These are phyloP conservation scores for Adansonia gregorii DNA, from an alignment of 441 rosid genomes.

Conservation along the genomic window DNA sequence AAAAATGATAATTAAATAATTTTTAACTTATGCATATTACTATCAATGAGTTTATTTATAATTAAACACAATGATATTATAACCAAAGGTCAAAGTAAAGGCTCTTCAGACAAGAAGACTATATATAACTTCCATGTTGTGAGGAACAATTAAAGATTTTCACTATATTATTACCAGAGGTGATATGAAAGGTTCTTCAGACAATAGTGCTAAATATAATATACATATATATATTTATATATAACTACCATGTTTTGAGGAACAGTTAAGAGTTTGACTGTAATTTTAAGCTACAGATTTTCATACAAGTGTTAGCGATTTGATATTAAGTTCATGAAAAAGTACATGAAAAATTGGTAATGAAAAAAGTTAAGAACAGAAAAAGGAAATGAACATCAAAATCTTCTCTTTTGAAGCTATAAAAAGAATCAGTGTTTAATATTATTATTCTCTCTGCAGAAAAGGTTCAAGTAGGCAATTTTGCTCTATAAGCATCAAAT, in stretches of 20 bases:
- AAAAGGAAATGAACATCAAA: background rate
- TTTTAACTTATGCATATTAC: too few relatives aligned
- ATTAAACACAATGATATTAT: background rate
- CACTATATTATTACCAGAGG: too few relatives aligned
- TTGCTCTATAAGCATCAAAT: background rate
- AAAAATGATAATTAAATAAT: background rate
- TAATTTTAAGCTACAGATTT: constrained; percentile 18
- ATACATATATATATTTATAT: background rate
- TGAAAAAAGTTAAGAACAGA: background rate
- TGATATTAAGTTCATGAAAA: background rate
- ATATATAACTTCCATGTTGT: constrained; percentile 35
- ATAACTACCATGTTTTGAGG: constrained; percentile 40
- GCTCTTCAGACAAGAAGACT: constrained; percentile 22
- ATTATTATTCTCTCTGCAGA: background rate
- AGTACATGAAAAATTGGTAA: background rate
- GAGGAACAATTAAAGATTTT: constrained; percentile 21
- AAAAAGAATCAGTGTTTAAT: background rate
- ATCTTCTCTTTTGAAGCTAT: constrained; percentile 2
- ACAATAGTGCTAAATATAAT: too few relatives aligned
- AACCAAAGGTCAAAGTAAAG: constrained; percentile 29
- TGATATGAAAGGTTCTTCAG: too few relatives aligned
- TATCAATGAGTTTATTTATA: background rate
- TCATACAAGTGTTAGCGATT: constrained; percentile 1
- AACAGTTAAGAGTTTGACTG: background rate
- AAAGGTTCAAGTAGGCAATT: background rate